A percentile compares a stretch with the other conserved stretches of the same genome.
Conservation (phyloP, 352 stramenopile genomes). For the Phytophthora pistaciae region DNA sequence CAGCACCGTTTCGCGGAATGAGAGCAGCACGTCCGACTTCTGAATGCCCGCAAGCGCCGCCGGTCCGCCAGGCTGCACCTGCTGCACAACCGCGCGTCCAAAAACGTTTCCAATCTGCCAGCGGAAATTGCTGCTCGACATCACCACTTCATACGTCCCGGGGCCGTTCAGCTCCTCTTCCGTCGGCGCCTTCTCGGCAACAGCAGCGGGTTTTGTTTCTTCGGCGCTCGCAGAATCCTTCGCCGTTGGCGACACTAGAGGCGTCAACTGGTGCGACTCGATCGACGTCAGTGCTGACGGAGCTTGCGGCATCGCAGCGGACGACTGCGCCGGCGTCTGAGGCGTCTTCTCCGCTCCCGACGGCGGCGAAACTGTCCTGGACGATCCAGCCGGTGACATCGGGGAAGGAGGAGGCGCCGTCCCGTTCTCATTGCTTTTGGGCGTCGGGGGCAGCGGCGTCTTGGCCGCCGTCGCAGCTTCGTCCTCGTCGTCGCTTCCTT, state of each 20-base stretch:
- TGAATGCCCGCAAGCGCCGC: conserved; percentile 78
- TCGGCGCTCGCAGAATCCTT: conserved; percentile 19
- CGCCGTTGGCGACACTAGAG: conserved; percentile 45
- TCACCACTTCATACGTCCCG: conserved; percentile 86
- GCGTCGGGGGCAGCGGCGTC: conserved; percentile 19
- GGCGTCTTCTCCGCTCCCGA: conserved; percentile 28
- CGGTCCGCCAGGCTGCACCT: conserved; percentile 70
- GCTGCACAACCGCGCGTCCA: conserved; percentile 83
- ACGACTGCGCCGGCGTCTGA: conserved; percentile 43
- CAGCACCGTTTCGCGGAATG: conserved; percentile 75
- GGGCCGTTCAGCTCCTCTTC: conserved; percentile 62
- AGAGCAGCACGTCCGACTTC: conserved; percentile 87
- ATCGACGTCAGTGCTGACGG: conserved; percentile 58
- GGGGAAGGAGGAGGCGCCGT: conserved; percentile 8
- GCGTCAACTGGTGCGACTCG: conserved; percentile 64
- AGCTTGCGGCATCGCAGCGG: conserved; percentile 40
- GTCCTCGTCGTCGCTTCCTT: conserved; percentile 56
- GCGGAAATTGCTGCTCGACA: conserved; percentile 74
- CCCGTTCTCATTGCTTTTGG: conserved; percentile 14
- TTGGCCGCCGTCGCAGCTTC: conserved; percentile 33
- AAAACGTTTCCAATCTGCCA: conserved; percentile 91
- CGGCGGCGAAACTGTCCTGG: conserved; percentile 27
- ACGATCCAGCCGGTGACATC: conserved; percentile 14
- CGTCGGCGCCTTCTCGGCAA: conserved; percentile 11
- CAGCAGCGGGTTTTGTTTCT: conserved; percentile 10